Evolutionary conservation across 495 filamentous ascomycete genomes (phyloP), one percentile per base, ranked within the genome.

Genomic region (Xylaria venustula): DNA sequence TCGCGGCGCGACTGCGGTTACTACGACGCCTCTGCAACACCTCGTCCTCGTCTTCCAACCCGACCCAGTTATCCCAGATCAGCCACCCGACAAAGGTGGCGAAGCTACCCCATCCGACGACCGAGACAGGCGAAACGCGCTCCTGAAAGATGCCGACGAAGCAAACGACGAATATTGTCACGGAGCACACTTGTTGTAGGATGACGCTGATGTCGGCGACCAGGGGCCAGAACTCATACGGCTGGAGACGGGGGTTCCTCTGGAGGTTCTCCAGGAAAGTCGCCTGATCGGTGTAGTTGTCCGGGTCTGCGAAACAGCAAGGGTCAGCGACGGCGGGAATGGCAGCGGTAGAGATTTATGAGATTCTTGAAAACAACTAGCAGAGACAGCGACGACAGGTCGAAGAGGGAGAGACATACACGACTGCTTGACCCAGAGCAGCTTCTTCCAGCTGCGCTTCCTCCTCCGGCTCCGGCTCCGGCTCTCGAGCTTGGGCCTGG

Each of bases 181-280:
- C 93, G 7, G 91, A 93, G 70, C 90, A 94, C 2, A 98, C 88
- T 75, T 98, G 94, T 69, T 98, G 94, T 12, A 97, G 89, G 63
- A 98, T 97, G 52, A 97, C 92, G 6, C 94, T 98, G 12, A 90
- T 93, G 69, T 97, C 94, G 59, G 92, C 89, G 37, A 98, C 90
- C 5, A 98, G 81, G 2, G 92, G 91, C 92, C 95, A 98, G 77
- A 98, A 98, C 70, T 98, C 92, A 70, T 98, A 98, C 0, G 94
- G 93, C 44, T 92, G 88, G 41, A 98, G 86, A 17, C 92, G 87
- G 12, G 93, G 94, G 72, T 98, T 98, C 22, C 93, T 88, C 72
- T 98, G 95, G 9, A 98, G 84, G 63, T 97, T 91, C 67, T 95
- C 93, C 58, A 98, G 88, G 67, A 98, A 98, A 22, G 92, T 96